Evolutionary conservation across 345 rosid species (phyloP), one percentile per base, ranked within the genome.

Genomic region (Physaria fendleri): DNA sequence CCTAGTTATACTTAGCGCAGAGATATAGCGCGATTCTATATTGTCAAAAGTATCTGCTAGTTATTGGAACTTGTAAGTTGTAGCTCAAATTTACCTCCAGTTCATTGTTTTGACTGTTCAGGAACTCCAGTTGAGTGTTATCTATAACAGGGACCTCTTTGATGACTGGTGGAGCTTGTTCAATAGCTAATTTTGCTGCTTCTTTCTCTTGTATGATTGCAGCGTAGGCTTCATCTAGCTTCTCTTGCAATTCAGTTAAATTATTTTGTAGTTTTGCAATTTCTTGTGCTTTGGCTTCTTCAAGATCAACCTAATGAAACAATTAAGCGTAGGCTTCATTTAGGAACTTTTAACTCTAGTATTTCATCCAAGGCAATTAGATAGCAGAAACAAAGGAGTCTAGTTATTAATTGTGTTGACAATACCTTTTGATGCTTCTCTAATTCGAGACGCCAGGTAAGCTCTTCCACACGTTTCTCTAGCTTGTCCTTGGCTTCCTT

Each of bases 251-350:
- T 18, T 81, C 81, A 16, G 77, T 62, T 48, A 85, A 17, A 55
- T 79, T 57, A 47, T 60, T 32, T 61, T 83, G 81, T 59, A 85
- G 71, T 56, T 73, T 76, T 47, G 73, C 71, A 2, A 75, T 76
- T 65, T 85, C 89, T 71, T 79, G 78, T 37, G 61, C 76, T 68
- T 85, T 85, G 4, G 81, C 81, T 62, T 80, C 94, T 75, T 85
- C 94, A 6, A 85, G 71, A 69, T 85, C 88, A 60, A 69, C 70
- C 93, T 85, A 18, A 38, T 47, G 38, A 35, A 15, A 38, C 56
- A 30, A 30, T 29, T 49, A 3, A 50, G 23, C 15, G 1, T 17
- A 39, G 15, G 15, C 24, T 25, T 48, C 8, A 20, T 51, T 11
- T 18, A 30, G 40, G 16, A 32, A 32, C 49, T 42, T 50, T 28